phyloP scores from a whole-genome alignment of 2,329 filamentous ascomycete genomes.

The Alternaria ethzedia region DNA sequence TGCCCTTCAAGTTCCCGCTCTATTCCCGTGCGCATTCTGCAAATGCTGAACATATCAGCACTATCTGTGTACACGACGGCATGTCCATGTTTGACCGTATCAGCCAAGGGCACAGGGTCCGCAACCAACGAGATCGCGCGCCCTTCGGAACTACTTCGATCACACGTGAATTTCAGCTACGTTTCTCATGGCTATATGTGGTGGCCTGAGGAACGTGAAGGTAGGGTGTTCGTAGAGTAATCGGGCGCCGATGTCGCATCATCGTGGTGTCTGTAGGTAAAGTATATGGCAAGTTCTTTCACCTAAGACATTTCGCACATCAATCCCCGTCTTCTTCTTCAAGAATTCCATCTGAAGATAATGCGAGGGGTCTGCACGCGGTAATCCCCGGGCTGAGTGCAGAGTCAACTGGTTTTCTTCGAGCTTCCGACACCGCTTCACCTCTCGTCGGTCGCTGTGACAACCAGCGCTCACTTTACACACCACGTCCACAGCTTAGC shows the following conservation, averaged over 20 bases:
- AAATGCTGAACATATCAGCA: background rate
- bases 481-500: background rate
- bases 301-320: background rate
- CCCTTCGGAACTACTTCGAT: background rate
- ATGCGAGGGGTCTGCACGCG: background rate
- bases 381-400: too few relatives aligned
- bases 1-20: background rate
- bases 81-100: background rate
- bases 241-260: background rate
- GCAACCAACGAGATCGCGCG: background rate
- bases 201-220: background rate
- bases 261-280: background rate
- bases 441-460: background rate
- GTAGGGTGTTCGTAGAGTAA: background rate
- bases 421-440: background rate
- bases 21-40: background rate
- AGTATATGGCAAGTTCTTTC: background rate
- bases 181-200: background rate
- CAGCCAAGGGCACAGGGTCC: background rate
- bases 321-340: background rate
- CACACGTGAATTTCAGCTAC: background rate
- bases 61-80: background rate
- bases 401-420: background rate
- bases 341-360: background rate
- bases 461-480: background rate